Base-by-base conservation (phyloP, 495 filamentous ascomycete genomes). In the Aspergillus baeticus region DNA sequence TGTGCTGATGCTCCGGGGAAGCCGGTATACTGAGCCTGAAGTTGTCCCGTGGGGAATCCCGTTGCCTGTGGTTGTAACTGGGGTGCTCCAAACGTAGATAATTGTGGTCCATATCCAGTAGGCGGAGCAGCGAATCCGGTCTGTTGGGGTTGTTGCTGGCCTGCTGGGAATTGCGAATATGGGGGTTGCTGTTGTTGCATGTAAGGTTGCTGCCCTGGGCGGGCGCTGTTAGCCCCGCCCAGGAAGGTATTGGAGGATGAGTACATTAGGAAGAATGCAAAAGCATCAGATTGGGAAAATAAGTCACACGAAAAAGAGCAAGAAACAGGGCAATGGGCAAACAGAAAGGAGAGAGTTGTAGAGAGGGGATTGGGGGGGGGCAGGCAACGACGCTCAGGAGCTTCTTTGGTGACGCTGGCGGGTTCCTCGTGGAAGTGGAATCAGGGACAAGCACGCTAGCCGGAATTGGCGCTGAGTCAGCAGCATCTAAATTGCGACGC, bases 241-340 rank as follows among this genome's bases (percentile, higher is more conserved):
- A 94, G 77, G 68, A 86, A 96, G 46, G 89, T 86, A 77, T 86
- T 92, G 55, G 91, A 89, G 66, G 87, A 89, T 38, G 91, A 92
- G 77, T 86, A 96, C 92, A 96, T 96, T 75, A 69, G 64, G 51
- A 55, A 68, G 54, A 52, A 50, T 51, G 54, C 55, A 59, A 50
- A 63, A 37, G 62, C 68, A 74, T 76, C 59, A 53, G 47, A 62
- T 64, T 46, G 33, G 60, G 47, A n/a, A 64, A 57, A 45, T 37
- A 51, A 49, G 61, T 31, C 34, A 53, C 51, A 51, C 57, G 59
- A 37, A 58, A 33, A 6, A 26, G 50, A 51, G 50, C 13, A 48
- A 54, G 45, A 51, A 58, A 34, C 29, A 62, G 26, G 53, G 36
- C 36, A 34, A 52, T 51, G 20, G 49, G 35, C 37, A 37, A 48